Conservation (phyloP, 2,329 filamentous ascomycete genomes). For the Gremmenia infestans region DNA sequence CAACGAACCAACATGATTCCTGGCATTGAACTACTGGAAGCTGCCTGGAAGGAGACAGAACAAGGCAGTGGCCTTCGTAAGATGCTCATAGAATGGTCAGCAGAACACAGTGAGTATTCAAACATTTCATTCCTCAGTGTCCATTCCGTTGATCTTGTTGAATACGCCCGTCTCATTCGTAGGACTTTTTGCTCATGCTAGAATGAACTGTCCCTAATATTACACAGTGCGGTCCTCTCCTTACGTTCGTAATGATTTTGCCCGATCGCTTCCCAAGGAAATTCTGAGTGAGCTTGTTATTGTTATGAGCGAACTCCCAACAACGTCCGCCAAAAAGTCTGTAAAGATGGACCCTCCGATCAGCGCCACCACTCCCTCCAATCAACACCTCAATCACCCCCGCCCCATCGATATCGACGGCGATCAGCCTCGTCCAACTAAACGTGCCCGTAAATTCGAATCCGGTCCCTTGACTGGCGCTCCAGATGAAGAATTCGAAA, state of each 20-base stretch:
- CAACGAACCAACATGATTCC: conserved; percentile 51
- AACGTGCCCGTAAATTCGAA: conserved; percentile 23
- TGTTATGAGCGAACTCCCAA: conserved; percentile 51
- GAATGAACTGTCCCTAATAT: background rate
- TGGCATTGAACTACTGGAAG: conserved; percentile 52
- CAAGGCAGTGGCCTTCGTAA: conserved; percentile 55
- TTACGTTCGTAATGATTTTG: conserved; percentile 51
- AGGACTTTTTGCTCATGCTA: background rate
- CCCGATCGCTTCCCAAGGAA: conserved; percentile 55
- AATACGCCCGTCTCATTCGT: no score
- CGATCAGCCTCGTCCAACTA: conserved; percentile 29
- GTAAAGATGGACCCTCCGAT: background rate
- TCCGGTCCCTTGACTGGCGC: background rate
- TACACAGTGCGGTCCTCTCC: conserved; percentile 43
- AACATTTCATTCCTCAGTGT: background rate
- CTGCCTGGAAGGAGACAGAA: conserved; percentile 58
- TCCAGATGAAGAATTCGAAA: conserved; percentile 19
- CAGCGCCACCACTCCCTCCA: conserved; percentile 12
- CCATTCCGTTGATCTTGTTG: background rate
- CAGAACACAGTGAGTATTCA: conserved; percentile 46
- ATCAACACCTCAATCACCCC: conserved; percentile 17
- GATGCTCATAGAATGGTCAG: conserved; percentile 56
- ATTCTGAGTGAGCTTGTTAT: conserved; percentile 59
- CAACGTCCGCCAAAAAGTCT: background rate
- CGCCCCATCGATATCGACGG: conserved; percentile 40